phyloP scores from a whole-genome alignment of 2,329 filamentous ascomycete genomes.

The Seiridium unicorne region DNA sequence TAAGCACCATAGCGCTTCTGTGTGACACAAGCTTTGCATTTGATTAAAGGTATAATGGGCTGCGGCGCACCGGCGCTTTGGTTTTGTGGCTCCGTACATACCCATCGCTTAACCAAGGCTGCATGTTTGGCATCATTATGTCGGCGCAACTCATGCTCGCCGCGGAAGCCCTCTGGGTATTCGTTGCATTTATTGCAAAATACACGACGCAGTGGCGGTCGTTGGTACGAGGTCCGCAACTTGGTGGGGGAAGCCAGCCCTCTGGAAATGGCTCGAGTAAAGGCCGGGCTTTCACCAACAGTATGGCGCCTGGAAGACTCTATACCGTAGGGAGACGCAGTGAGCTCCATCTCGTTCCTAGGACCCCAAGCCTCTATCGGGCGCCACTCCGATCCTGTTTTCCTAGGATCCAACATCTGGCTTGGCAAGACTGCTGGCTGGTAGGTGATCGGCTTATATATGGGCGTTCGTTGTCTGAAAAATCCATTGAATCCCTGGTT shows the following conservation, averaged over 20 bases:
- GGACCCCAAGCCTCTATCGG: conserved; percentile 37
- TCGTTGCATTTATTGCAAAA: conserved; percentile 78
- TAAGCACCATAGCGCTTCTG: conserved; percentile 59
- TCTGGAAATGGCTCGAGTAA: conserved; percentile 35
- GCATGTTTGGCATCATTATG: conserved; percentile 62
- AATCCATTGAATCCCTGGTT: conserved; percentile 39
- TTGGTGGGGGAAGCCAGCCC: conserved; percentile 41
- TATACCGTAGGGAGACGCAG: conserved; percentile 21
- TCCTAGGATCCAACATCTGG: conserved; percentile 31
- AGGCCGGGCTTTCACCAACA: conserved; percentile 44
- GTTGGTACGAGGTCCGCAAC: conserved; percentile 45
- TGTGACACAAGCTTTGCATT: conserved; percentile 55
- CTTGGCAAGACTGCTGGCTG: conserved; percentile 31
- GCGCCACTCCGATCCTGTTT: conserved; percentile 36
- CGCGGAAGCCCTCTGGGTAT: conserved; percentile 83
- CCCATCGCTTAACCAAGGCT: conserved; percentile 53
- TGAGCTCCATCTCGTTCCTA: conserved; percentile 20
- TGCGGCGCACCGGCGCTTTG: conserved; percentile 36
- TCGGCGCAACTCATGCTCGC: conserved; percentile 79
- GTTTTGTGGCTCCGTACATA: conserved; percentile 50
- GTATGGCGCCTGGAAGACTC: conserved; percentile 41
- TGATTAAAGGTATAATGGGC: conserved; percentile 50
- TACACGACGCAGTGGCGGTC: conserved; percentile 66
- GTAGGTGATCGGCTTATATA: conserved; percentile 27
- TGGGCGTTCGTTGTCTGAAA: conserved; percentile 34